Conservation (phyloP, 768 basidiomycete species). For the Saitozyma sp. region DNA sequence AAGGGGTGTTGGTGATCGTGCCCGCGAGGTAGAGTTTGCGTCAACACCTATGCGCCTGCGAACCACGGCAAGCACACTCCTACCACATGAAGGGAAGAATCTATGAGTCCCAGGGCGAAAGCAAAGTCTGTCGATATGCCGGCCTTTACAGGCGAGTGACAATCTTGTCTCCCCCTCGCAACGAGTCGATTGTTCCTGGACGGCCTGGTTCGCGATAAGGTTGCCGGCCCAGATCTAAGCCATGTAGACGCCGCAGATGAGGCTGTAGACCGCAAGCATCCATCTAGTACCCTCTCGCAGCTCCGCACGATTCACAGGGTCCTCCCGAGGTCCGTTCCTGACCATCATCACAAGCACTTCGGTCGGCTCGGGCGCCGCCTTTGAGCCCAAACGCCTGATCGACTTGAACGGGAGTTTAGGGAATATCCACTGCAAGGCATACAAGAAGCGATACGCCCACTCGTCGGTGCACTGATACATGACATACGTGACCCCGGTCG, state of each 20-base stretch:
- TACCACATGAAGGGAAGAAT: conserved; percentile 35
- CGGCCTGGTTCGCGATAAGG: conserved; percentile 34
- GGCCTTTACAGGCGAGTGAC: conserved; percentile 15
- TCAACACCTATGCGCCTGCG: conserved; percentile 42
- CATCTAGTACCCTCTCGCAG: no score
- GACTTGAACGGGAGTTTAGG: conserved; percentile 20
- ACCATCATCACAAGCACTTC: conserved; percentile 47
- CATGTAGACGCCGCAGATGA: conserved; percentile 42
- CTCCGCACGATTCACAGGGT: no score
- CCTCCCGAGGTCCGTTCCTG: conserved; percentile 38
- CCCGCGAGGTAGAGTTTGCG: conserved; percentile 45
- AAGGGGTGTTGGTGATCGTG: conserved; percentile 34
- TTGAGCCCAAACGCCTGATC: neutral
- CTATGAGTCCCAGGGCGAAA: conserved; percentile 45
- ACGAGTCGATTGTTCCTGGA: conserved; percentile 14
- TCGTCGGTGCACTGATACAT: conserved; percentile 37
- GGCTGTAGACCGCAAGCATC: no score
- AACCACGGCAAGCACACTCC: conserved; percentile 34
- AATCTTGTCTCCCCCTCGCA: neutral
- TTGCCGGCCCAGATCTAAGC: conserved; percentile 45
- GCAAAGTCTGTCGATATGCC: conserved; percentile 30
- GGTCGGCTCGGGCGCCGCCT: conserved; percentile 20
- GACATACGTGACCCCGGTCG: conserved; percentile 40
- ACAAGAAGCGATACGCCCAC: conserved; percentile 9
- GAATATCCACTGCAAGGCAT: conserved; percentile 45